Percentiles rank a stretch among this genome's conserved stretches.
Evolutionary conservation across 768 basidiomycete species (phyloP).

Genomic region (Suillus sp.): DNA sequence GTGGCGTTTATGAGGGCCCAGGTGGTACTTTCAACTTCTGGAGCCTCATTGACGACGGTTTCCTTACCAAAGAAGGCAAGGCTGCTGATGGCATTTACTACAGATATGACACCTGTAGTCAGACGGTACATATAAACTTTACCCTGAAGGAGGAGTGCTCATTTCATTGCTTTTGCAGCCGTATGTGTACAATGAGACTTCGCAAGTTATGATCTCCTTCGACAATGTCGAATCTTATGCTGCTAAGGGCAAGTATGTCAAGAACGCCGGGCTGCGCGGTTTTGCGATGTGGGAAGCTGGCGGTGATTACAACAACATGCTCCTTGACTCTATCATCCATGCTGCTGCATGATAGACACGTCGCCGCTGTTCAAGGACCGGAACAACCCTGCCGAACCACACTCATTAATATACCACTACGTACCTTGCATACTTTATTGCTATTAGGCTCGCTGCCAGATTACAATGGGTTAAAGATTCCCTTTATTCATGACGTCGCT

Average conservation of each 20-base stretch:
- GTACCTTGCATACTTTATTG: background rate
- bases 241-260: constrained; percentile 64
- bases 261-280: constrained; percentile 53
- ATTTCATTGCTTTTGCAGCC: constrained; percentile 45
- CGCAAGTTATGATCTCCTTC: constrained; percentile 63
- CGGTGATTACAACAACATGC: constrained; percentile 58
- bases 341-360: background rate
- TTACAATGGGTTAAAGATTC: background rate
- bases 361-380: background rate
- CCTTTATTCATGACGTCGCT: background rate
- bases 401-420: background rate
- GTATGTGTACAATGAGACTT: constrained; percentile 60
- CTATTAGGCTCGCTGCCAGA: background rate
- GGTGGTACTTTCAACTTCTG: constrained; percentile 62
- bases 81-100: constrained; percentile 50
- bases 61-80: constrained; percentile 38
- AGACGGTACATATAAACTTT: constrained; percentile 55
- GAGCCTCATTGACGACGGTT: constrained; percentile 59
- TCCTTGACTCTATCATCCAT: constrained; percentile 56
- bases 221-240: constrained; percentile 61
- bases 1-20: constrained; percentile 50
- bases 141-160: background rate
- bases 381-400: background rate
- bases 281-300: constrained; percentile 76
- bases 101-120: constrained; percentile 64